Percentiles rank a stretch among this genome's conserved stretches.
These are phyloP conservation scores for Vicia sativa DNA, from an alignment of 306 rosid genomes.

Conservation along the genomic window DNA sequence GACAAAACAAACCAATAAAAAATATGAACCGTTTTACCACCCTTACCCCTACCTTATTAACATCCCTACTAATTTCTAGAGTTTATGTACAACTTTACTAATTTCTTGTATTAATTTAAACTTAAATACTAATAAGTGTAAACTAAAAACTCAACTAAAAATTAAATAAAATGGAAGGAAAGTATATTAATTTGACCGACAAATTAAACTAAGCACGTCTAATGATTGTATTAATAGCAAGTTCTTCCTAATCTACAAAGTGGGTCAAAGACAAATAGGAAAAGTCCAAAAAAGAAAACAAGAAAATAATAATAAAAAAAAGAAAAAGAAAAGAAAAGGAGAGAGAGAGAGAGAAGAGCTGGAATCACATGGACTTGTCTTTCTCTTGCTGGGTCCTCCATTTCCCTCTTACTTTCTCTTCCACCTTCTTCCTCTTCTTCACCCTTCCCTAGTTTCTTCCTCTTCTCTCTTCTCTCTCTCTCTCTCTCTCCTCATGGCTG, in stretches of 20 bases:
- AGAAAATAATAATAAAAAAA: not conserved
- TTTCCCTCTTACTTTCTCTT: constrained; percentile 39
- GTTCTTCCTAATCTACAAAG: constrained; percentile 34
- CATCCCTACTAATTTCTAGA: too few relatives aligned
- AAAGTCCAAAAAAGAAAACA: constrained; percentile 39
- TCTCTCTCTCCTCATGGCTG: constrained; percentile 64
- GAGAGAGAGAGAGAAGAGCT: constrained; percentile 47
- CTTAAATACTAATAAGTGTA: too few relatives aligned
- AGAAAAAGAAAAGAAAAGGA: not conserved
- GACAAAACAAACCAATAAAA: too few relatives aligned
- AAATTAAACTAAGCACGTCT: constrained; percentile 20
- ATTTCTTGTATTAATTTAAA: too few relatives aligned
- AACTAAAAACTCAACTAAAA: not conserved
- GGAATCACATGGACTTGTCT: constrained; percentile 97
- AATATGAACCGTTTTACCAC: too few relatives aligned
- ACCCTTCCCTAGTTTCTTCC: constrained; percentile 38
- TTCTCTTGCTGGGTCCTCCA: constrained; percentile 60
- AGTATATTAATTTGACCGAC: not conserved
- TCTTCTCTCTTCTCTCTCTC: constrained; percentile 17
- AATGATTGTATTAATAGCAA: constrained; percentile 44
- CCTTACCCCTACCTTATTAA: too few relatives aligned
- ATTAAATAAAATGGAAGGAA: not conserved
- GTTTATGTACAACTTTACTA: too few relatives aligned
- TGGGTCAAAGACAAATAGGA: constrained; percentile 35
- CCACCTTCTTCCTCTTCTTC: constrained; percentile 48